Evolutionary conservation across 2,329 filamentous ascomycete genomes (phyloP), one percentile per base, ranked within the genome.

Genomic region (Diplodia scrobiculata): DNA sequence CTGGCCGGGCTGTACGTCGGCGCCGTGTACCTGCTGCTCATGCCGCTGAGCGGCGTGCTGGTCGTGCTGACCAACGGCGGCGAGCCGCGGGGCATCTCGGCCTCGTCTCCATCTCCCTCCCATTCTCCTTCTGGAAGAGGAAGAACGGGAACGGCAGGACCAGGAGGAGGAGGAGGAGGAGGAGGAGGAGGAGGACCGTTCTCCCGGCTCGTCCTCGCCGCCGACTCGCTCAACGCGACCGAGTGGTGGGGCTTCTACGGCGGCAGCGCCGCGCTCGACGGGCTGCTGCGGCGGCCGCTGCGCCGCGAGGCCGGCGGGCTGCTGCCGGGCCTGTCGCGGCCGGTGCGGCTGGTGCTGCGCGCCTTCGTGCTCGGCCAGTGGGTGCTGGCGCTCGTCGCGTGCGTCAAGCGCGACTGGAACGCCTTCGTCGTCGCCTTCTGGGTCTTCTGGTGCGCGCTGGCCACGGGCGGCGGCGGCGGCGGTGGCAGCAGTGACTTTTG

Each of bases 221-320:
- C 58, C 5, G 58, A 62, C 58, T 50, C 45, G 27, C n/a, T 50
- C 27, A 62, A 62, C 13, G 45, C 41, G 13, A 38, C 29, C 27
- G 45, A 62, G n/a, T 62, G 58, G 58, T 62, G 41, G 58, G 45
- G 58, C n/a, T 62, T 62, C 29, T 50, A 62, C 29, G 58, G 58
- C 41, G 45, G 29, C 45, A 62, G 45, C 19, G 27, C 11, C 29
- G 29, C 21, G 11, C 58, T 62, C 45, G 50, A 32, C 45, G 48
- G 45, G 13, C 58, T 62, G n/a, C 58, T 62, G 27, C 27, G 45
- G 0, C 17, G 29, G 11, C 58, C 58, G n/a, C 45, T 62, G 27
- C 36, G 36, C 45, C 58, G 58, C 25, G 58, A 62, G 14, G 27
- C 41, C 11, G 25, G 0, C 2, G 58, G 58, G 27, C 29, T 62